Evolutionary conservation across 129 eudicot species (phyloP).

Genomic region (Centella asiatica): DNA sequence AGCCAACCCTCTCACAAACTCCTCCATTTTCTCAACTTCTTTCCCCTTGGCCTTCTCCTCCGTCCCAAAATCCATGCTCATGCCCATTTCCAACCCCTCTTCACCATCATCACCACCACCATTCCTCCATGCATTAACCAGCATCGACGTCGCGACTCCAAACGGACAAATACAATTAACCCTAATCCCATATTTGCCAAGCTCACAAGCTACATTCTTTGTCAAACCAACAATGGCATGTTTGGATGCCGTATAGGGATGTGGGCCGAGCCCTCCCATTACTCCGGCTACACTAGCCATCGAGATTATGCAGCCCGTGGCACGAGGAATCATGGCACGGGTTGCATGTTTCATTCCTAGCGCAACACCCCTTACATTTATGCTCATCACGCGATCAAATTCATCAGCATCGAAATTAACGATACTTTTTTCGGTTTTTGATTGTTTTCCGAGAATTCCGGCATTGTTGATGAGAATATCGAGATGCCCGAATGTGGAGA

Average conservation of each 20-base stretch:
- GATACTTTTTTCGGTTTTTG: slow-evolving; percentile 63
- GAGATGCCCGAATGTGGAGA: slow-evolving; percentile 39
- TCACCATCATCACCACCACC: slow-evolving; percentile 20
- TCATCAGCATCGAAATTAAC: slow-evolving; percentile 53
- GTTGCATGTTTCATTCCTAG: slow-evolving; percentile 84
- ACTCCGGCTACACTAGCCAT: slow-evolving; percentile 79
- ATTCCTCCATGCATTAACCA: slow-evolving; percentile 54
- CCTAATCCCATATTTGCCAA: slow-evolving; percentile 66
- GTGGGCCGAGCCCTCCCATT: slow-evolving; percentile 80
- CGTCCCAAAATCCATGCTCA: slow-evolving; percentile 14
- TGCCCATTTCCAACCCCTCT: too few species aligned
- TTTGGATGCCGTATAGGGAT: slow-evolving; percentile 75
- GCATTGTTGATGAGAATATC: slow-evolving; percentile 85
- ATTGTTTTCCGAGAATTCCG: slow-evolving; percentile 62
- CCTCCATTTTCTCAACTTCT: slow-evolving; percentile 55
- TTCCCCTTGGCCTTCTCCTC: slow-evolving; percentile 6
- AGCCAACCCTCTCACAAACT: slow-evolving; percentile 40
- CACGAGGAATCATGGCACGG: slow-evolving; percentile 61
- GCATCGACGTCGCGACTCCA: slow-evolving; percentile 79
- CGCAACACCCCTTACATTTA: slow-evolving; percentile 64
- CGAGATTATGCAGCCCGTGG: slow-evolving; percentile 63
- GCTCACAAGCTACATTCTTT: slow-evolving; percentile 71
- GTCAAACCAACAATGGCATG: slow-evolving; percentile 84
- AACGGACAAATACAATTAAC: slow-evolving; percentile 92
- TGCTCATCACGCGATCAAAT: slow-evolving; percentile 51